Evolutionary conservation across 148 eudicot genomes (phyloP).

Genomic region (Vaccinium corymbosum): DNA sequence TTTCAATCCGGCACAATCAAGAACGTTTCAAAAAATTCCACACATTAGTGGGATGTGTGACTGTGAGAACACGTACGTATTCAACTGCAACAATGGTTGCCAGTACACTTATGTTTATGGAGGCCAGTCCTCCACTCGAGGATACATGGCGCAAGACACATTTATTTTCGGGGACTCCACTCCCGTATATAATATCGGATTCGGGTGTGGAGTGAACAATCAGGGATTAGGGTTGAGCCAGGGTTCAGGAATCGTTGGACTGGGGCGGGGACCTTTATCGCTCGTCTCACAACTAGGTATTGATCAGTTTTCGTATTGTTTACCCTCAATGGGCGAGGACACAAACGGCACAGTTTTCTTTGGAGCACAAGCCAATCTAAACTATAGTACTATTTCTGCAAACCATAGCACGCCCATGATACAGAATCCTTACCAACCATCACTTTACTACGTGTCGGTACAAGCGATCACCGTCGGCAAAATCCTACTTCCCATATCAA

Average conservation of each 20-base stretch:
- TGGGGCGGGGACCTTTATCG: slow-evolving; percentile 43
- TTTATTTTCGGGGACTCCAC: slow-evolving; percentile 20
- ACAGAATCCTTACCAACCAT: slow-evolving; percentile 14
- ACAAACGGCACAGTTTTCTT: slow-evolving; percentile 20
- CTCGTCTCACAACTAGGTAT: slow-evolving; percentile 34
- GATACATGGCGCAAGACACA: slow-evolving; percentile 35
- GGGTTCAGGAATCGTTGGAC: slow-evolving; percentile 39
- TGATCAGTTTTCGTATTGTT: slow-evolving; percentile 40
- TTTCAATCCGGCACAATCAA: slow-evolving; percentile 34
- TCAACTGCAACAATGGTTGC: slow-evolving; percentile 16
- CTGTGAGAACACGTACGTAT: neutral
- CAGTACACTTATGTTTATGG: slow-evolving; percentile 21
- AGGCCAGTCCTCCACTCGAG: slow-evolving; percentile 34
- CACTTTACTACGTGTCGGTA: slow-evolving; percentile 24
- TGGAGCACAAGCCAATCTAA: slow-evolving; percentile 22
- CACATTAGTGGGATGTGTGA: slow-evolving; percentile 17
- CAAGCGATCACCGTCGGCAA: slow-evolving; percentile 32
- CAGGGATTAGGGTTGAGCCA: slow-evolving; percentile 29
- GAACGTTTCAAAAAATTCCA: slow-evolving; percentile 19
- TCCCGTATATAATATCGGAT: slow-evolving; percentile 28
- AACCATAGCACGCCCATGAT: slow-evolving; percentile 23
- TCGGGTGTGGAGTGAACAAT: slow-evolving; percentile 43
- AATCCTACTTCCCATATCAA: slow-evolving; percentile 21
- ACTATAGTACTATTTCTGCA: neutral
- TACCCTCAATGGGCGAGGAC: slow-evolving; percentile 23